Percentiles rank a stretch among this genome's conserved stretches.
Evolutionary conservation across 352 stramenopile genomes (phyloP).

Genomic region (Globisporangium recalcitrans): DNA sequence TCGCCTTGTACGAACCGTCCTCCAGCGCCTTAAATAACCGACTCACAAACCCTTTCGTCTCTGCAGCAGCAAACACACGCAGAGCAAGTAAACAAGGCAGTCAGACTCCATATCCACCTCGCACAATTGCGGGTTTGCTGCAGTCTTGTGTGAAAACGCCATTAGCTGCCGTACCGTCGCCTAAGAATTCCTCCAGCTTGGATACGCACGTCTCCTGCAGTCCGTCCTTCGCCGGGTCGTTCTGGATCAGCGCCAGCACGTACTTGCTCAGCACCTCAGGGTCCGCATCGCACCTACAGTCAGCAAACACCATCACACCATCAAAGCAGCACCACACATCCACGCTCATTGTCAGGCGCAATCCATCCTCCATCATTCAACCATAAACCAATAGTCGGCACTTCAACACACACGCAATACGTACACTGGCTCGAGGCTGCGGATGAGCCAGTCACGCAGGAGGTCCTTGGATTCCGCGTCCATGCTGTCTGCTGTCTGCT

Average conservation of each 20-base stretch:
- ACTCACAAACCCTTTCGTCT: slow-evolving; percentile 67
- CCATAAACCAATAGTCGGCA: neutral
- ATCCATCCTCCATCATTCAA: neutral
- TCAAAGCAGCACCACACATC: slow-evolving; percentile 5
- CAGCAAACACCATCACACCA: slow-evolving; percentile 6
- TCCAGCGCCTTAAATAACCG: slow-evolving; percentile 66
- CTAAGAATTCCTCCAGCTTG: slow-evolving; percentile 84
- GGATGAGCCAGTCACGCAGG: slow-evolving; percentile 82
- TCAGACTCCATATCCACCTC: slow-evolving; percentile 2
- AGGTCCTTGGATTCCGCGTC: slow-evolving; percentile 76
- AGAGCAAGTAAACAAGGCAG: neutral
- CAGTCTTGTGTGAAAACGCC: neutral
- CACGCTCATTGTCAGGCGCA: neutral
- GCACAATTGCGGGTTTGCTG: neutral
- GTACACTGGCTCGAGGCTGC: slow-evolving; percentile 81
- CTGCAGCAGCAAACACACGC: too few relatives aligned
- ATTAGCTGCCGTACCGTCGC: slow-evolving; percentile 46
- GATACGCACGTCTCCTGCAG: slow-evolving; percentile 64
- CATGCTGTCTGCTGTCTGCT: slow-evolving; percentile 39
- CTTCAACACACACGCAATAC: slow-evolving; percentile 10
- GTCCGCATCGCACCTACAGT: slow-evolving; percentile 73
- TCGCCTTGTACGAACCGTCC: slow-evolving; percentile 49
- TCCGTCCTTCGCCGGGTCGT: slow-evolving; percentile 65
- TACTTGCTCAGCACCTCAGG: slow-evolving; percentile 86
- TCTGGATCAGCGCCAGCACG: slow-evolving; percentile 80